Evolutionary conservation across 495 filamentous ascomycete species (phyloP), one percentile per base, ranked within the genome.

Genomic region (Lasiosphaeris hirsuta): DNA sequence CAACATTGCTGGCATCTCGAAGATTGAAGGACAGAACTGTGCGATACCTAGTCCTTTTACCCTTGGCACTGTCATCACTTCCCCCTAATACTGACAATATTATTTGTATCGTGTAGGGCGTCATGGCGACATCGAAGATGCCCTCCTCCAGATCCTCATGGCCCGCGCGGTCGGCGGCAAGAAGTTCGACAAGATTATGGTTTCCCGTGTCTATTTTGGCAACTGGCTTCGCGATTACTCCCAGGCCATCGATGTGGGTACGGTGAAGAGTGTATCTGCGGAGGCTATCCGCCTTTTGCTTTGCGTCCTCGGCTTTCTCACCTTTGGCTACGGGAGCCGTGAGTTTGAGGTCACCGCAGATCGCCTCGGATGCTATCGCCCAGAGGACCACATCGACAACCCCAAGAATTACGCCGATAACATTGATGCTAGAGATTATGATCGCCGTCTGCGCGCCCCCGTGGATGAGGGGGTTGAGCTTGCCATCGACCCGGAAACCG

Each of bases 111-210:
- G 14, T 38, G 35, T 53, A 82, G 78, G 90, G 89, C 90, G 92
- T 45, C 92, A 96, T 85, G 92, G 92, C 57, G 93, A 97, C 71
- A 94, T 96, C 66, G 92, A 96, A 80, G 92, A 96, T 78, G 83
- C 87, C 34, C 81, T 96, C 15, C 82, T 96, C 55, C 82, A 76
- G 45, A 73, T 96, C 30, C 67, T 86, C 53, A 86, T 94, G 80
- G 85, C 90, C n/a, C 79, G 81, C 49, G 84, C 82, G 53, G 84
- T 86, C 39, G 88, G 90, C 57, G 88, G 88, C 62, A 87, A 89
- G 77, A 93, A 90, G 62, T 96, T 96, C 69, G 80, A 82, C 74
- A 92, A 92, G 74, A 81, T 96, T 63, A 89, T 87, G 72, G 88
- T 96, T 57, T 89, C 90, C 57, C 85, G 90, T 37, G 87, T 91